A percentile compares a stretch with the other conserved stretches of the same genome.
These are phyloP conservation scores for Mycena floridula DNA, from an alignment of 768 basidiomycete genomes.

Conservation along the genomic window DNA sequence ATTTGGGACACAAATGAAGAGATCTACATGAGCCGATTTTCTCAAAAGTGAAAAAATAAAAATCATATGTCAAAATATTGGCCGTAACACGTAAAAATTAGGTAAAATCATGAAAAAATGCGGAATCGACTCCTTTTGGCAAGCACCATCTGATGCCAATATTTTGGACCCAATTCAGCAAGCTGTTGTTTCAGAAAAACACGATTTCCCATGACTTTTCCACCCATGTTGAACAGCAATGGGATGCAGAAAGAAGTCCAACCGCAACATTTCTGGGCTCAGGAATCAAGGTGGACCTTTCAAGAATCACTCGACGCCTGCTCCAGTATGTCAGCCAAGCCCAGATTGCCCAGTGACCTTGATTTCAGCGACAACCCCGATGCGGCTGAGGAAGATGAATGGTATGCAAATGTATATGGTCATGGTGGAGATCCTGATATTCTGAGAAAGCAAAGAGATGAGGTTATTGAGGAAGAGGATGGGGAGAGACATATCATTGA, in stretches of 20 bases:
- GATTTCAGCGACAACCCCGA: background rate
- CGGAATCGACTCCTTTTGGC: slow-evolving; percentile 14
- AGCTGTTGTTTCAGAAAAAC: background rate
- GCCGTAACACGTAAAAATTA: slow-evolving; percentile 12
- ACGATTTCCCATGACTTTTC: background rate
- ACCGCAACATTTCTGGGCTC: background rate
- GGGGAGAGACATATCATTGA: background rate
- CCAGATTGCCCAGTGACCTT: too few relatives aligned
- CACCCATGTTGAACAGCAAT: background rate
- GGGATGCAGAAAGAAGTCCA: background rate
- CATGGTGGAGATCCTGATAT: background rate
- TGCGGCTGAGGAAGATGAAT: background rate
- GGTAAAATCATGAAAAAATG: slow-evolving; percentile 16
- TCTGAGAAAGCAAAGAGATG: background rate
- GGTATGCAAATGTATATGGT: background rate
- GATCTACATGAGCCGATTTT: slow-evolving; percentile 12
- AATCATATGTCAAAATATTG: slow-evolving; percentile 9
- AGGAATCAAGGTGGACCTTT: background rate
- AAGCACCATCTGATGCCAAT: slow-evolving; percentile 5
- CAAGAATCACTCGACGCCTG: background rate
- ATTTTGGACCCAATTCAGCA: background rate
- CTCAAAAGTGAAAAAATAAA: too few relatives aligned
- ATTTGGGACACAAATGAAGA: slow-evolving; percentile 1
- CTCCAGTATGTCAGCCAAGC: background rate
- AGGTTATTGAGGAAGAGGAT: background rate